Conservation (phyloP, 768 basidiomycete species). For the Auricularia sp. region DNA sequence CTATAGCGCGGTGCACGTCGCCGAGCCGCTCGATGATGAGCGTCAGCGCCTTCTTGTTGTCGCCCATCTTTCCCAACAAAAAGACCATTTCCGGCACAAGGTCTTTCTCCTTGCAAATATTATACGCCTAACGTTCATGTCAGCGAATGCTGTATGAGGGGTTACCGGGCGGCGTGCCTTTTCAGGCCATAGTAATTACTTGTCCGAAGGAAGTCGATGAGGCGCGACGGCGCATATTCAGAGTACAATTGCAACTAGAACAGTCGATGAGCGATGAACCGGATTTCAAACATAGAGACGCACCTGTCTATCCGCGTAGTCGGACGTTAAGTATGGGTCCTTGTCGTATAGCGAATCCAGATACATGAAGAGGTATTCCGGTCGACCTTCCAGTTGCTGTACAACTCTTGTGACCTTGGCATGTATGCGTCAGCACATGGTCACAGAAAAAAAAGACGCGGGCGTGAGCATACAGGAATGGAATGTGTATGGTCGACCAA, state of each 20-base stretch:
- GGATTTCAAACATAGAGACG: slow-evolving; percentile 6
- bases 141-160: slow-evolving; percentile 25
- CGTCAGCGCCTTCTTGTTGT: slow-evolving; percentile 88
- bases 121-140: slow-evolving; percentile 43
- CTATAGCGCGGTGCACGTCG: slow-evolving; percentile 90
- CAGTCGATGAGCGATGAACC: background rate
- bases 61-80: slow-evolving; percentile 92
- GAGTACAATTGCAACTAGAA: slow-evolving; percentile 83
- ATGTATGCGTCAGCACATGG: background rate
- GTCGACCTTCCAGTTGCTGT: slow-evolving; percentile 65
- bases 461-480: slow-evolving; percentile 60
- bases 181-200: slow-evolving; percentile 86
- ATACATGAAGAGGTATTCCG: slow-evolving; percentile 85
- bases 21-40: slow-evolving; percentile 92
- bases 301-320: slow-evolving; percentile 80
- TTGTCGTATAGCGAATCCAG: slow-evolving; percentile 83
- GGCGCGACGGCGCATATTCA: slow-evolving; percentile 63
- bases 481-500: slow-evolving; percentile 93
- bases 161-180: slow-evolving; percentile 33
- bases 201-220: slow-evolving; percentile 86
- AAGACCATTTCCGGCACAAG: slow-evolving; percentile 96
- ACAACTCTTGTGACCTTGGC: slow-evolving; percentile 80
- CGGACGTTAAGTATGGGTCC: slow-evolving; percentile 69
- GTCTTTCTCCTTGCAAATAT: slow-evolving; percentile 74
- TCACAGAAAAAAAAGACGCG: background rate